Percentiles rank a stretch among this genome's conserved stretches.
phyloP scores from a whole-genome alignment of 2,329 filamentous ascomycete genomes.

The Trichophyton verrucosum region DNA sequence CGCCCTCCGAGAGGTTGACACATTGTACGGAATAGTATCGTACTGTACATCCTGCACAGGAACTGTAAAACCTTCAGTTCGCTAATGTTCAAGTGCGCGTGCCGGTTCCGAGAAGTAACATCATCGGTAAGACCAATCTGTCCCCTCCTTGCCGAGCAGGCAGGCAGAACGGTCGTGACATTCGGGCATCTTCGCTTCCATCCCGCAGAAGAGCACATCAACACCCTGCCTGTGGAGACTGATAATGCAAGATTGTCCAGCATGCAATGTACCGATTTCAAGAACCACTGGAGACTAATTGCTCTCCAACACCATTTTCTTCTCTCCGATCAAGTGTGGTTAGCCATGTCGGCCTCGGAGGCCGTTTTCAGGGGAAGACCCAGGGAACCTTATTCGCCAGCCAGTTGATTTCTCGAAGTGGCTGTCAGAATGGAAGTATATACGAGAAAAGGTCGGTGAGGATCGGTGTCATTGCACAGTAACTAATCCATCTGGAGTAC shows the following conservation, averaged over 20 bases:
- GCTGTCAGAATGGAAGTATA: not conserved
- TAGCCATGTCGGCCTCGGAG: not conserved
- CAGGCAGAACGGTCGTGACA: not conserved
- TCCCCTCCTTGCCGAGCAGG: not conserved
- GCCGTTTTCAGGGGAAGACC: not conserved
- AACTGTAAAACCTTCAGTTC: not conserved
- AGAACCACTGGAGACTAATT: not conserved
- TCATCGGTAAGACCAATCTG: not conserved
- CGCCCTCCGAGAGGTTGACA: not conserved
- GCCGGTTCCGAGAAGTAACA: not conserved
- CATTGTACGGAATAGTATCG: too few species aligned
- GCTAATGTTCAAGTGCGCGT: not conserved
- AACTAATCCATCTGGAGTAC: not conserved
- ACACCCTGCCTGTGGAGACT: not conserved
- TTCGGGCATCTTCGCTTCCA: not conserved
- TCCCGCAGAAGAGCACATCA: not conserved
- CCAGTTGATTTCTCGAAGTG: not conserved
- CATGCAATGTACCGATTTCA: not conserved
- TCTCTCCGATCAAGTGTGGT: not conserved
- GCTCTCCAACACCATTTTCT: not conserved
- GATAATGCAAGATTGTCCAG: not conserved
- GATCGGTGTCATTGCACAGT: not conserved
- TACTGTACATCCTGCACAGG: not conserved
- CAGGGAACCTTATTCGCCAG: not conserved
- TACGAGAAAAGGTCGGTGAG: slow-evolving; percentile 2